Evolutionary conservation across 768 basidiomycete genomes (phyloP).

Genomic region (Clavaria fumosa): DNA sequence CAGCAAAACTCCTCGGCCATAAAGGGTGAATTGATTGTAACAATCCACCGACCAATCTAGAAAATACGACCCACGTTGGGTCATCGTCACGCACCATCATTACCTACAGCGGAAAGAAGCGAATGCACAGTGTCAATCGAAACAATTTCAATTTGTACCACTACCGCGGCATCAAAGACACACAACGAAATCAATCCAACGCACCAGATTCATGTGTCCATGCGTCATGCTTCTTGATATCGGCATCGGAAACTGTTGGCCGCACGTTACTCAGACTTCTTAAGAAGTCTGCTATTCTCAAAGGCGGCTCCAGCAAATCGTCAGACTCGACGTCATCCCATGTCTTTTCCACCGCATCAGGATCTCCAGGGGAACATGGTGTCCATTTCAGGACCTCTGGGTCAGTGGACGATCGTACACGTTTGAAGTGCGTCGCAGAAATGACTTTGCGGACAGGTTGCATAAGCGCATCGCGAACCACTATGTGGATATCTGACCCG

Average conservation of each 20-base stretch:
- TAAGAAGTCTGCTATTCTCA: constrained; percentile 68
- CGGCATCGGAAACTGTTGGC: constrained; percentile 79
- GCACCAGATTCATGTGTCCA: constrained; percentile 78
- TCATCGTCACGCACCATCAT: constrained; percentile 18
- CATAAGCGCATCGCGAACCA: constrained; percentile 96
- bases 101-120: constrained; percentile 11
- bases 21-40: no score
- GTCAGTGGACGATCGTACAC: constrained; percentile 19
- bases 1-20: no score
- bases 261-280: constrained; percentile 62
- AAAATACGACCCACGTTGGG: not conserved
- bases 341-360: constrained; percentile 67
- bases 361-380: constrained; percentile 91
- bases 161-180: not conserved
- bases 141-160: constrained; percentile 4
- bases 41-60: no score
- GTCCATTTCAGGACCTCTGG: constrained; percentile 50
- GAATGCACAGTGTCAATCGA: not conserved
- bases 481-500: constrained; percentile 87
- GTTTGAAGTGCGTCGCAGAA: constrained; percentile 89
- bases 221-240: constrained; percentile 70
- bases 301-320: constrained; percentile 77
- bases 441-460: constrained; percentile 96
- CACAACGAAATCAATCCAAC: constrained; percentile 13
- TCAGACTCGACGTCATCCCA: constrained; percentile 85